These are phyloP conservation scores for Pilobolus umbonatus DNA, from an alignment of 192 early-diverging fungal species.

Conservation along the genomic window DNA sequence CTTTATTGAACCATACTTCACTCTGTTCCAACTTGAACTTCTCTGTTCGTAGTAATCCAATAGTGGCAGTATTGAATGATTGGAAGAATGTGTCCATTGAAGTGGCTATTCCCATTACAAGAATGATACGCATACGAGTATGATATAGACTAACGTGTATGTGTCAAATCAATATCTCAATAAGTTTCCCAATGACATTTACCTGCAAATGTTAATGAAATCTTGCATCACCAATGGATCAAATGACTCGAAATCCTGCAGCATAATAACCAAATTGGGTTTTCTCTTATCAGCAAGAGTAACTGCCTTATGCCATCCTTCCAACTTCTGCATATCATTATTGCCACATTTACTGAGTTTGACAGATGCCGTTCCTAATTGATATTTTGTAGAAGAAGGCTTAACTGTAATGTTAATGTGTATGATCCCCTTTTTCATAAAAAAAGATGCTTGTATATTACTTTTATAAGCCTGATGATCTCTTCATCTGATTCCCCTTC, in stretches of 20 bases:
- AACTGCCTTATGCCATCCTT: constrained; percentile 54
- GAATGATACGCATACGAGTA: constrained; percentile 65
- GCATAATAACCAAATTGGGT: constrained; percentile 60
- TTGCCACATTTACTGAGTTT: constrained; percentile 34
- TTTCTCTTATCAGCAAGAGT: not conserved
- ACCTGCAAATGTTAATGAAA: constrained; percentile 65
- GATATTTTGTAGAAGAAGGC: constrained; percentile 5
- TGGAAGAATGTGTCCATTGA: constrained; percentile 80
- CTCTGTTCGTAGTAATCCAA: constrained; percentile 70
- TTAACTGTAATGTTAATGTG: not conserved
- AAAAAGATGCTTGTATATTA: too few relatives aligned
- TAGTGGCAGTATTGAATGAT: constrained; percentile 64
- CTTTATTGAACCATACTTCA: constrained; percentile 60
- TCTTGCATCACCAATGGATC: constrained; percentile 64
- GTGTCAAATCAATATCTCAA: too few relatives aligned
- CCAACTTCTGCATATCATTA: constrained; percentile 66
- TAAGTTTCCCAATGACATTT: too few relatives aligned
- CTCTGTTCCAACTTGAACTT: constrained; percentile 78
- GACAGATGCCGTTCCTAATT: not conserved
- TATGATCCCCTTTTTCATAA: too few relatives aligned
- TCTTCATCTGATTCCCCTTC: constrained; percentile 25
- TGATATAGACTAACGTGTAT: constrained; percentile 76
- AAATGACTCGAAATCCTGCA: constrained; percentile 90
- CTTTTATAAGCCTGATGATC: not conserved
- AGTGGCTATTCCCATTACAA: constrained; percentile 85